These are phyloP conservation scores for Lolium rigidum DNA, from an alignment of 176 grass and related monocot species.

Conservation along the genomic window DNA sequence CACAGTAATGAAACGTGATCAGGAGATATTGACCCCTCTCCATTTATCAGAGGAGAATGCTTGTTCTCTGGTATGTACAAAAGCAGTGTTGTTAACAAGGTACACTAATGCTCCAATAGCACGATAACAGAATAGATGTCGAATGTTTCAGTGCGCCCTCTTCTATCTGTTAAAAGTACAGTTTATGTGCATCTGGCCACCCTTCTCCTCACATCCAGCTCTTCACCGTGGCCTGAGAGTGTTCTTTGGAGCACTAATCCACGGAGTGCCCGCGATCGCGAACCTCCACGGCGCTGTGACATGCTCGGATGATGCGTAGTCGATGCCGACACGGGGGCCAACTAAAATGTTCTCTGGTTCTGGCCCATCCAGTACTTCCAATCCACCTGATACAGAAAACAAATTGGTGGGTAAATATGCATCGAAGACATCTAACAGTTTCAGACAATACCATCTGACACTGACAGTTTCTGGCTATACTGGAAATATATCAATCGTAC, in stretches of 20 bases:
- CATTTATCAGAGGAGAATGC: too few relatives aligned
- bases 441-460: background rate
- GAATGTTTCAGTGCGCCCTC: background rate
- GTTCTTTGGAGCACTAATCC: conserved; percentile 88
- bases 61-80: conserved; percentile 39
- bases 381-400: conserved; percentile 56
- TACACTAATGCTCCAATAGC: background rate
- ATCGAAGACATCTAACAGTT: background rate
- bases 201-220: background rate
- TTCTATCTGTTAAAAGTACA: background rate
- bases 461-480: background rate
- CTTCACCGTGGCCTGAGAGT: conserved; percentile 55
- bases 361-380: conserved; percentile 80
- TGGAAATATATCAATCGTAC: conserved; percentile 41
- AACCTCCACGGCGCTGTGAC: conserved; percentile 77
- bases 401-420: background rate
- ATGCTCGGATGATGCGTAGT: conserved; percentile 80
- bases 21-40: too few relatives aligned
- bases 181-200: background rate
- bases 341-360: conserved; percentile 72
- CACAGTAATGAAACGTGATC: too few relatives aligned
- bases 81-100: background rate
- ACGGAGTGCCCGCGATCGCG: conserved; percentile 68
- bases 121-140: background rate
- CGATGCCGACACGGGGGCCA: conserved; percentile 81